Conservation (phyloP, 2,329 filamentous ascomycete genomes). For the Colletotrichum sp. region DNA sequence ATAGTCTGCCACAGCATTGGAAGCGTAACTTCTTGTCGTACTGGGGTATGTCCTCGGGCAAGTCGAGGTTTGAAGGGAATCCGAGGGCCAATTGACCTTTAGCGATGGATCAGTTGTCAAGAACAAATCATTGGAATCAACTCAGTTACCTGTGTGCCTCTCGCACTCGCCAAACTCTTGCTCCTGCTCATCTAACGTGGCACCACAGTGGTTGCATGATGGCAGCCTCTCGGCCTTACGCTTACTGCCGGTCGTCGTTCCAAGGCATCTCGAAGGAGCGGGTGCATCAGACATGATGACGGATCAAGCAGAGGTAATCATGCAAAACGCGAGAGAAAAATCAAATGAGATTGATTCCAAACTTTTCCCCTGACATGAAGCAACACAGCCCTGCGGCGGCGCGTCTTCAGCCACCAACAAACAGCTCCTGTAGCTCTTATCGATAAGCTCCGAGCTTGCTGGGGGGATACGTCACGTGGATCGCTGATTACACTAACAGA, state of each 20-base stretch:
- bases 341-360: neutral
- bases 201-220: neutral
- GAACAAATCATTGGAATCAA: too few relatives aligned
- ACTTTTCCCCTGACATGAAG: neutral
- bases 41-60: neutral
- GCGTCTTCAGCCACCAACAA: neutral
- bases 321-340: rapidly evolving
- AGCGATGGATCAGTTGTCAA: neutral
- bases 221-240: neutral
- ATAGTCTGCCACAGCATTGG: neutral
- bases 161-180: neutral
- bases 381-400: neutral
- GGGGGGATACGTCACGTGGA: neutral
- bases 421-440: neutral
- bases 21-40: neutral
- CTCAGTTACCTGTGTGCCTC: neutral
- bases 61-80: neutral
- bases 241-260: neutral
- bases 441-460: neutral
- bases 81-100: neutral
- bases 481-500: neutral
- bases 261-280: neutral
- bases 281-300: neutral
- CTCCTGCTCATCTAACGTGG: neutral
- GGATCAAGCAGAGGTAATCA: neutral